A percentile compares a stretch with the other conserved stretches of the same genome.
phyloP scores from a whole-genome alignment of 257 asterid genomes.

The Scutellaria minor region DNA sequence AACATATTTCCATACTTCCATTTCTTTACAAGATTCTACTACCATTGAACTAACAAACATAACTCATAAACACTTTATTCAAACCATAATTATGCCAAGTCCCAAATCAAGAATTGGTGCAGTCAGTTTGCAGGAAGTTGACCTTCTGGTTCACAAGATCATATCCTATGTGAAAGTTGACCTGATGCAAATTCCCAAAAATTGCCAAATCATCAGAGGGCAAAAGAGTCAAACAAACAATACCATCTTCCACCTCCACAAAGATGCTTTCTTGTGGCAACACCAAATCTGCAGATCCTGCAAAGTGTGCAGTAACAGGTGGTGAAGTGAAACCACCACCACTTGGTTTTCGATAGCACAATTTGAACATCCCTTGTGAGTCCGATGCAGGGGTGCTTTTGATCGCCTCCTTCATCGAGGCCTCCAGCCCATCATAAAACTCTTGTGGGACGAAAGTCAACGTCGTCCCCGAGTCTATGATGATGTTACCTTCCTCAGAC shows the following conservation, averaged over 20 bases:
- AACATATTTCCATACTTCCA: no score
- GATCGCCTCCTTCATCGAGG: slow-evolving; percentile 24
- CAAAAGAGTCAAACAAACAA: slow-evolving; percentile 46
- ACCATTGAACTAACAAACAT: neutral
- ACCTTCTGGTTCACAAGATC: slow-evolving; percentile 48
- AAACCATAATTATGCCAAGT: neutral
- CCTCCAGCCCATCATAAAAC: slow-evolving; percentile 36
- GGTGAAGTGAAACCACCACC: slow-evolving; percentile 32
- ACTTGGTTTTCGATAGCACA: slow-evolving; percentile 40
- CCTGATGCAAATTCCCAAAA: slow-evolving; percentile 57
- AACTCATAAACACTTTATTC: slow-evolving; percentile 8
- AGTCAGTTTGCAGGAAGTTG: slow-evolving; percentile 48
- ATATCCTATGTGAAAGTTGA: slow-evolving; percentile 53
- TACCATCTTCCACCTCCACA: slow-evolving; percentile 42
- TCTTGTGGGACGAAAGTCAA: slow-evolving; percentile 45
- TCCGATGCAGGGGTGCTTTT: slow-evolving; percentile 13
- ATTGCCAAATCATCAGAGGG: slow-evolving; percentile 40
- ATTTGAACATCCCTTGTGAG: slow-evolving; percentile 15
- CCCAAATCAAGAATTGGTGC: slow-evolving; percentile 38
- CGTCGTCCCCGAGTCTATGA: slow-evolving; percentile 71
- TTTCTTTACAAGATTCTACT: neutral
- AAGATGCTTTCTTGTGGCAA: slow-evolving; percentile 42
- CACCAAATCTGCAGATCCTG: slow-evolving; percentile 47
- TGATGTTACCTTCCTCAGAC: slow-evolving; percentile 42
- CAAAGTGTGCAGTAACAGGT: slow-evolving; percentile 44